Evolutionary conservation across 805 yeast species (phyloP), one percentile per base, ranked within the genome.

Genomic region (Saccharomycopsis vini): DNA sequence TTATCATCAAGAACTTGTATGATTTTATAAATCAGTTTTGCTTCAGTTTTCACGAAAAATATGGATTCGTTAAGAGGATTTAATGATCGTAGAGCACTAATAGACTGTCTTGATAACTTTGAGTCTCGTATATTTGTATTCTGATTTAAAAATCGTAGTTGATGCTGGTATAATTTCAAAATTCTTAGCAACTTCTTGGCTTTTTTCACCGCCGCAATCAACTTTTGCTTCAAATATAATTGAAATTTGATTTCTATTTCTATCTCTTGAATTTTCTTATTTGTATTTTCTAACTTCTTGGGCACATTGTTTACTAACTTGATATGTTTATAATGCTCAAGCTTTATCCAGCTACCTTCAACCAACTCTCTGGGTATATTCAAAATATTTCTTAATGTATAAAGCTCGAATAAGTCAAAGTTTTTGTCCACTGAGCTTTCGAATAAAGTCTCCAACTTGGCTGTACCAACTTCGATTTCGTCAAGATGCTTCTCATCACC

Each of bases 351-450:
- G 4, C 95, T 94, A 10, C 65, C 73, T 3, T 70, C 71, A 1
- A 81, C 68, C 28, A 85, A 64, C 12, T 78, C 82, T 4, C 61
- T 62, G 0, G 95, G 95, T 15, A 89, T 64, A 10, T 72, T 72
- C 43, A 89, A 67, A 10, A 89, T 75, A 57, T 89, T 89, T 55
- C 95, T 64, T 40, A 86, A 62, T 2, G 84, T 73, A 60, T 89
- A 89, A 28, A 87, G 63, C 62, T 89, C 97, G 54, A 85, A 78
- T 58, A 81, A 81, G 59, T 89, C 97, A 58, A 86, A 88, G 57
- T 84, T 84, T 52, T 71, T 71, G 61, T 88, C 95, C 9, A 88
- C 81, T 1, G 79, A 71, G 48, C 76, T 73, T 55, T 84, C 95
- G 44, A 89, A 55, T 20, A 84, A 59, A 0, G 88, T 76, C 54